These are phyloP conservation scores for Kingdonia uniflora DNA, from an alignment of 164 flowering plant genomes.

Conservation along the genomic window DNA sequence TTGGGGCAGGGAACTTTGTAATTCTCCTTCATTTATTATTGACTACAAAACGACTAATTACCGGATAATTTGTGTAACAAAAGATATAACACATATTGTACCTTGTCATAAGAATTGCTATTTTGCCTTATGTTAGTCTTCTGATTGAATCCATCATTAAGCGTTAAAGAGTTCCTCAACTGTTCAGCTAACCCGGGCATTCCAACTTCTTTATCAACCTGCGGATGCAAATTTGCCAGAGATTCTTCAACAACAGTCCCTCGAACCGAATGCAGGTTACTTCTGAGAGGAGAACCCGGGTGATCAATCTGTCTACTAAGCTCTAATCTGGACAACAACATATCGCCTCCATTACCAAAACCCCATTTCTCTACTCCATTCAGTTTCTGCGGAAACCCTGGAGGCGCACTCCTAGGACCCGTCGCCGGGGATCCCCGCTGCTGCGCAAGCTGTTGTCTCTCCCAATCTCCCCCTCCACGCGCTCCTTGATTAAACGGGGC, in stretches of 20 bases:
- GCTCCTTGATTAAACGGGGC: slow-evolving; percentile 11
- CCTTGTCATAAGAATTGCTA: slow-evolving; percentile 40
- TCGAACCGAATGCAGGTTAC: slow-evolving; percentile 40
- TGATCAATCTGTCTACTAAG: slow-evolving; percentile 47
- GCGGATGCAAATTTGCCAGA: slow-evolving; percentile 19
- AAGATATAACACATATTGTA: slow-evolving; percentile 8
- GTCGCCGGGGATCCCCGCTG: slow-evolving; percentile 12
- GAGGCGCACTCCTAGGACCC: slow-evolving; percentile 18
- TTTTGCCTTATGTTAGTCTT: slow-evolving; percentile 23
- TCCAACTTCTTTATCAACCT: slow-evolving; percentile 14
- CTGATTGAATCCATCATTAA: slow-evolving; percentile 34
- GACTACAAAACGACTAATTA: too few relatives aligned
- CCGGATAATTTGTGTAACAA: too few relatives aligned
- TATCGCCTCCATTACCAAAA: slow-evolving; percentile 11
- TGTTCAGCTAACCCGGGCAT: slow-evolving; percentile 19
- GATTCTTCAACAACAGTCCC: slow-evolving; percentile 42
- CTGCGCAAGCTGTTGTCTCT: slow-evolving; percentile 7
- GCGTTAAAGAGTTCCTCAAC: slow-evolving; percentile 26
- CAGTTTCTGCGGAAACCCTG: slow-evolving; percentile 37
- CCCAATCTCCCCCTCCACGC: slow-evolving; percentile 12
- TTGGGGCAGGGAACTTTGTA: too few relatives aligned
- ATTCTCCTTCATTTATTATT: too few relatives aligned
- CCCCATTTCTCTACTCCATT: slow-evolving; percentile 22
- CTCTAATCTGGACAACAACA: slow-evolving; percentile 9
- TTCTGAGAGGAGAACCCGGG: slow-evolving; percentile 50